Evolutionary conservation across 129 eudicot species (phyloP).

Genomic region (Pulicaria dysenterica): DNA sequence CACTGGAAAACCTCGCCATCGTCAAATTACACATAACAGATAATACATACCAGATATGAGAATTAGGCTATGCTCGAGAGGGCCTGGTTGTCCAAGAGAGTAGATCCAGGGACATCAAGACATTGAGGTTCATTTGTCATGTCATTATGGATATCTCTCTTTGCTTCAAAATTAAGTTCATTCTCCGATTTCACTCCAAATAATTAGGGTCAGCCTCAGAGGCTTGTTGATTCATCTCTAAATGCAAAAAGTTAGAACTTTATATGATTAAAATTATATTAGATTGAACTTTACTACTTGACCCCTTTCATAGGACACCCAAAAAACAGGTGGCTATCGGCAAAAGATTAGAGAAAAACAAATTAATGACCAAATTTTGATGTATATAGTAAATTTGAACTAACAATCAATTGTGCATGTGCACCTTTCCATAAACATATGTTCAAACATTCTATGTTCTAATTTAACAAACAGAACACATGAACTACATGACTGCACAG

Average conservation of each 20-base stretch:
- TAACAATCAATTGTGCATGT: constrained; percentile 11
- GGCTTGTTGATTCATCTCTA: constrained; percentile 58
- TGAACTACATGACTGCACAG: background rate
- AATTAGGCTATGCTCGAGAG: too few relatives aligned
- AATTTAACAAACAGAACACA: constrained; percentile 11
- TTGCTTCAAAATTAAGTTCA: constrained; percentile 46
- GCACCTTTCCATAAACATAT: constrained; percentile 11
- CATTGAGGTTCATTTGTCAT: constrained; percentile 38
- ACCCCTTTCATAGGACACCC: constrained; percentile 18
- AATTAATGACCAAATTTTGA: constrained; percentile 1
- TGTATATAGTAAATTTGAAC: background rate
- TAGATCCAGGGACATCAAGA: constrained; percentile 54
- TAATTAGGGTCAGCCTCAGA: constrained; percentile 47
- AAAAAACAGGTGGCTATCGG: background rate
- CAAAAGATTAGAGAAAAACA: constrained; percentile 21
- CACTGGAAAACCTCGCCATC: too few relatives aligned
- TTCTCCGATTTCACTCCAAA: constrained; percentile 36
- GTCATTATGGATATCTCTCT: constrained; percentile 37
- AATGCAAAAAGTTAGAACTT: constrained; percentile 11
- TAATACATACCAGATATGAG: too few relatives aligned
- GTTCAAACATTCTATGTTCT: constrained; percentile 3
- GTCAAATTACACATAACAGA: too few relatives aligned
- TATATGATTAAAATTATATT: constrained; percentile 2
- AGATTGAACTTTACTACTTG: background rate
- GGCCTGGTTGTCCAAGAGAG: constrained; percentile 35